Conservation (phyloP, 116 monocot species). For the Thalassia testudinum region DNA sequence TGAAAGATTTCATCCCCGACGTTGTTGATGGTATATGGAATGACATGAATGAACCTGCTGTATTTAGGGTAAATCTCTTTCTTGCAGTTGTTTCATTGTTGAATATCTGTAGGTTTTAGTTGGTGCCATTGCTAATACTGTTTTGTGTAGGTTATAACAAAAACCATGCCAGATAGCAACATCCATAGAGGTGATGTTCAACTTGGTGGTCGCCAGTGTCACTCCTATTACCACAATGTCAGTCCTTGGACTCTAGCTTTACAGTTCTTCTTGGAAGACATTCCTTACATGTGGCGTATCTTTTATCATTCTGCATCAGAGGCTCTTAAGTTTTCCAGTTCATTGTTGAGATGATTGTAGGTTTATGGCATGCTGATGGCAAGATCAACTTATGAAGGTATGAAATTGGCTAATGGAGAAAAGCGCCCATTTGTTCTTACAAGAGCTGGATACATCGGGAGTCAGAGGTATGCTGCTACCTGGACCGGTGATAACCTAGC, state of each 20-base stretch:
- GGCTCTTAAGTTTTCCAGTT: background rate
- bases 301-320: no score
- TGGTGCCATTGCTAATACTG: background rate
- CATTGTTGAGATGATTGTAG: slow-evolving; percentile 12
- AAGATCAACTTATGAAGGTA: slow-evolving; percentile 89
- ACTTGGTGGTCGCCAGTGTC: slow-evolving; percentile 72
- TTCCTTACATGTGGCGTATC: no score
- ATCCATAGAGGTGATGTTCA: slow-evolving; percentile 77
- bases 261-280: background rate
- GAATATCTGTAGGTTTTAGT: background rate
- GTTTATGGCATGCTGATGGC: slow-evolving; percentile 98
- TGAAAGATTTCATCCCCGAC: slow-evolving; percentile 67
- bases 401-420: slow-evolving; percentile 48
- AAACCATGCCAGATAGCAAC: slow-evolving; percentile 94
- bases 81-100: background rate
- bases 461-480: slow-evolving; percentile 95
- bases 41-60: slow-evolving; percentile 98
- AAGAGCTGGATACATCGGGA: slow-evolving; percentile 92
- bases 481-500: slow-evolving; percentile 94
- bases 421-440: slow-evolving; percentile 96
- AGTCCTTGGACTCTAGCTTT: background rate
- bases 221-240: slow-evolving; percentile 92
- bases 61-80: slow-evolving; percentile 51
- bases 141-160: slow-evolving; percentile 62
- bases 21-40: slow-evolving; percentile 99